Evolutionary conservation across 352 stramenopile genomes (phyloP), one percentile per base, ranked within the genome.

Genomic region (Phytophthora niederhauseri): DNA sequence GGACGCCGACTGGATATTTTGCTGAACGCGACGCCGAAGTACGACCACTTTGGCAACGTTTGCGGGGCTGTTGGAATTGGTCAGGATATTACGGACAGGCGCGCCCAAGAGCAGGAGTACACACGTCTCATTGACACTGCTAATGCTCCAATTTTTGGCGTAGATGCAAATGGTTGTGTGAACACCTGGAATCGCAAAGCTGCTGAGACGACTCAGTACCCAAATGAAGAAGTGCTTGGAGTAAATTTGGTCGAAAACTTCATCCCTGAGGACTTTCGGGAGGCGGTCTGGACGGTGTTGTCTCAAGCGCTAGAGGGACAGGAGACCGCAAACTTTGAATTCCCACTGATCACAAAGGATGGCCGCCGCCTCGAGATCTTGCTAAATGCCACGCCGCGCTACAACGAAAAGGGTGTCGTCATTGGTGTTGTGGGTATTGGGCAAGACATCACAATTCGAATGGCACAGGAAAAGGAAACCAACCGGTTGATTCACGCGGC

Each of bases 181-280:
- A 93, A 94, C 45, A 92, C 91, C 61, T 92, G 89, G 89, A 95
- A 96, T 36, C 68, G 84, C 4, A 93, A 94, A 74, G 89, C 82
- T 61, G 82, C 78, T 7, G 75, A 96, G 24, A 90, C 91, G 45
- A 96, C 87, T 7, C 84, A 93, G 30, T 95, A 93, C 56, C 69
- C 77, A 2, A 81, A 80, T 22, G 72, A 82, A 56, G 85, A 95
- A 28, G 87, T 93, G 7, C 72, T 92, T 8, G 82, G 84, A 34
- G 81, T 68, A 14, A 87, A 89, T 36, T 66, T 94, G 17, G 86
- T 94, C 14, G 80, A 90, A 41, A 89, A 85, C 22, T 96, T 97
- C 63, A 93, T 93, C 60, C 74, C 80, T 4, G 57, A 82, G 9
- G 81, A 92, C 41, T 90, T 86, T 43, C 60, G 70, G n/a, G 65